Evolutionary conservation across 306 rosid species (phyloP).

Genomic region (Vicia sativa): DNA sequence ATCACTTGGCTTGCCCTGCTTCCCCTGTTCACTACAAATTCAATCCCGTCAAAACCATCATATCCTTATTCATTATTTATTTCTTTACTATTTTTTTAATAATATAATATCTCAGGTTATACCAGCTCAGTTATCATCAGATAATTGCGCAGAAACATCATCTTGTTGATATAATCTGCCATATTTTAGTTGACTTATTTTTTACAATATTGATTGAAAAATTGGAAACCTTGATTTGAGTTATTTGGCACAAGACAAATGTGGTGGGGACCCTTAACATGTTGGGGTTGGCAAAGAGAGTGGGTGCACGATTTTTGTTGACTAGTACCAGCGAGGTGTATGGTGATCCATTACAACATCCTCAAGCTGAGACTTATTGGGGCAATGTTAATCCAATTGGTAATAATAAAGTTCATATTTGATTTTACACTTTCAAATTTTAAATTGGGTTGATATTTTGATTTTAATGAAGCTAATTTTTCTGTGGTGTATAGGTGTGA

Average conservation of each 20-base stretch:
- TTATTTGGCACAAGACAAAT: slow-evolving; percentile 75
- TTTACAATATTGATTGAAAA: not conserved
- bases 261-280: slow-evolving; percentile 92
- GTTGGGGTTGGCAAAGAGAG: slow-evolving; percentile 88
- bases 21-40: slow-evolving; percentile 95
- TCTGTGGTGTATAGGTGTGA: slow-evolving; percentile 63
- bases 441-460: not conserved
- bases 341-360: slow-evolving; percentile 94
- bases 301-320: slow-evolving; percentile 80
- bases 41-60: slow-evolving; percentile 94
- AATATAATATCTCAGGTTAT: no score
- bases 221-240: slow-evolving; percentile 52
- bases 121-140: no score
- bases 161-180: no score
- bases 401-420: slow-evolving; percentile 7
- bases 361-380: slow-evolving; percentile 91
- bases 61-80: slow-evolving; percentile 53
- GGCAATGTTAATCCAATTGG: slow-evolving; percentile 98
- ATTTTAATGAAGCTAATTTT: not conserved
- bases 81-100: no score
- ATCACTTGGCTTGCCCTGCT: slow-evolving; percentile 94
- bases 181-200: no score
- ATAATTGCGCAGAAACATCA: no score
- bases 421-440: not conserved
- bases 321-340: slow-evolving; percentile 96